Evolutionary conservation across 129 eudicot genomes (phyloP).

Genomic region (sunflower (Helianthus annuus)): DNA sequence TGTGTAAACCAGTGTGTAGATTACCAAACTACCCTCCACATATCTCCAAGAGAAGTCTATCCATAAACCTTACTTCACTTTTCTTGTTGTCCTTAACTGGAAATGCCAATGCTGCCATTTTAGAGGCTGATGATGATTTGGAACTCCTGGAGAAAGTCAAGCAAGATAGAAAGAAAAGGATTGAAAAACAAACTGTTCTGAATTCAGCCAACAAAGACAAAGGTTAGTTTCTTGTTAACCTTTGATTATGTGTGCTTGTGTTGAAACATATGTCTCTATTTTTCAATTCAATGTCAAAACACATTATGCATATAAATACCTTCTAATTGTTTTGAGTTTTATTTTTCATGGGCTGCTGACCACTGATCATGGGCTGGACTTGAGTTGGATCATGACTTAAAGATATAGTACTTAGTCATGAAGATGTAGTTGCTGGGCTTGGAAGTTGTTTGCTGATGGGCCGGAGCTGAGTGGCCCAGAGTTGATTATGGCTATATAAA

Average conservation of each 20-base stretch:
- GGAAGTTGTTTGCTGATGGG: too few species aligned
- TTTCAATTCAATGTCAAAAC: too few species aligned
- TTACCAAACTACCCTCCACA: slow-evolving; percentile 31
- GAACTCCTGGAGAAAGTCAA: slow-evolving; percentile 89
- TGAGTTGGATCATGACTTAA: too few species aligned
- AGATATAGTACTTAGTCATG: too few species aligned
- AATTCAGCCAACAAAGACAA: slow-evolving; percentile 67
- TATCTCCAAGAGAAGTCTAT: slow-evolving; percentile 66
- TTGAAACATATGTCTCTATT: too few species aligned
- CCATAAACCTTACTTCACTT: slow-evolving; percentile 56
- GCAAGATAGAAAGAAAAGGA: slow-evolving; percentile 84
- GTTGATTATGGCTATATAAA: too few species aligned
- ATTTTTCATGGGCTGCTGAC: too few species aligned
- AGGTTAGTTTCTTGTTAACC: slow-evolving; percentile 41
- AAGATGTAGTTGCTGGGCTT: too few species aligned
- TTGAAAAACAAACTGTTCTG: slow-evolving; percentile 79
- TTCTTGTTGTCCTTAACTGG: slow-evolving; percentile 50
- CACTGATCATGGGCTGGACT: too few species aligned
- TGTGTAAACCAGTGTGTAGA: slow-evolving; percentile 49
- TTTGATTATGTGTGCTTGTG: not conserved
- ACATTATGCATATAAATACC: too few species aligned
- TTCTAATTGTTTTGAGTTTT: too few species aligned
- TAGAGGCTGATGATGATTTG: slow-evolving; percentile 90
- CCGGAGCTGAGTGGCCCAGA: too few species aligned
- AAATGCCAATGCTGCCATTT: slow-evolving; percentile 72